Base-by-base conservation (phyloP, 805 yeast species). In the Ogataea minuta region DNA sequence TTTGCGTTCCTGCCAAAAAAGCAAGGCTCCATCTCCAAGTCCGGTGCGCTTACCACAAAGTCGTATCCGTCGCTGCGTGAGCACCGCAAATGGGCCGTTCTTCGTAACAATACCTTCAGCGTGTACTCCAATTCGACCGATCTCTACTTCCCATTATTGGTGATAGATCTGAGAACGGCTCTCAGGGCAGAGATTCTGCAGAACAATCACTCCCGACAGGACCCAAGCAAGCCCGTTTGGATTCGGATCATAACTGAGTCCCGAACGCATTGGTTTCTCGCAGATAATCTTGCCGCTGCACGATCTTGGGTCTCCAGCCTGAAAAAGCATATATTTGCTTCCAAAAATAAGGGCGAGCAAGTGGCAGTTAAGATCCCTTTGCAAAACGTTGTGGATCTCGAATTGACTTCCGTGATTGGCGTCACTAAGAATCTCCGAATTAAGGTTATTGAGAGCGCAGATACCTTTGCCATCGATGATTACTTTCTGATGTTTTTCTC, bases 341-440 rank as follows among this genome's bases (percentile, higher is more conserved):
- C 83, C 28, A 71, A 84, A 38, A 84, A 86, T 57, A 68, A 72
- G 16, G 81, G 81, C 10, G 81, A 81, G 49, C 81, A 81, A 44
- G 93, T 87, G 10, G 75, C 84, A 14, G 67, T 90, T 13, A 84
- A 84, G 50, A 76, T 91, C 4, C 97, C 97, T 0, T 53, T 84
- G 17, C 74, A 69, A 24, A 83, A 82, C 52, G 65, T 91, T 10
- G 54, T 83, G 7, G 84, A 81, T 52, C 57, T 80, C 17, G 83
- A 77, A 31, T 71, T 76, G 34, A 72, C 74, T 14, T 57, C 72
- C 20, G 72, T 84, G 4, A 66, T 82, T 28, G 81, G 81, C 11
- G 60, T 63, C 14, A 77, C 83, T 1, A 71, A 74, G 17, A 77
- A 80, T 11, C 58, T 86, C 24, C 66, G 77, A 31, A 51, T 87